These are phyloP conservation scores for Tolypocladium amazonense DNA, from an alignment of 2,329 filamentous ascomycete genomes.

Conservation along the genomic window DNA sequence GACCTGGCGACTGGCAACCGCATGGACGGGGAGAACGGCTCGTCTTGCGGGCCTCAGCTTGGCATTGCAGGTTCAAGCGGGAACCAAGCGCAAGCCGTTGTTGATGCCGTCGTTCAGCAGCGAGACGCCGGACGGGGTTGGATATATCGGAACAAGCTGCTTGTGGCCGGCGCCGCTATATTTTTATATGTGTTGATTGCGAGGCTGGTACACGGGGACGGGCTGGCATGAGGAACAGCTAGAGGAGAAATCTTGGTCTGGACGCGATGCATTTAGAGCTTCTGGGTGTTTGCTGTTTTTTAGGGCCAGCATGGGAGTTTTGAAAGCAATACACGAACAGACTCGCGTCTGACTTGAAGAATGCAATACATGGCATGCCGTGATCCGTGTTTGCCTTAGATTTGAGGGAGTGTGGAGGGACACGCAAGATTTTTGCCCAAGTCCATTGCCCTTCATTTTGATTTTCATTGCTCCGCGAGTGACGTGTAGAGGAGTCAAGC, in stretches of 20 bases:
- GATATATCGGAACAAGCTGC: slow-evolving; percentile 69
- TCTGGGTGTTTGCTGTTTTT: not conserved
- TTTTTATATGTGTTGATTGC: slow-evolving; percentile 79
- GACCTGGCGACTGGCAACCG: slow-evolving; percentile 65
- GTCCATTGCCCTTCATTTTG: too few relatives aligned
- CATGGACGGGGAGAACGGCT: slow-evolving; percentile 34
- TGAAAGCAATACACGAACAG: not conserved
- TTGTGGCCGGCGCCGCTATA: slow-evolving; percentile 57
- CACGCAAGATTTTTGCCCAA: too few relatives aligned
- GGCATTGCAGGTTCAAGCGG: slow-evolving; percentile 52
- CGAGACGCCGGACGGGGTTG: slow-evolving; percentile 75
- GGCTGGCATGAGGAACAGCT: slow-evolving; percentile 7
- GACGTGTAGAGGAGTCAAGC: too few relatives aligned
- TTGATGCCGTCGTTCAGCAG: slow-evolving; percentile 67
- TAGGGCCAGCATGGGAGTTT: not conserved
- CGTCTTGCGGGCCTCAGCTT: slow-evolving; percentile 40
- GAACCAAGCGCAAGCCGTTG: slow-evolving; percentile 55
- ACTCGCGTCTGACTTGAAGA: not conserved
- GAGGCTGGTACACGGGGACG: slow-evolving; percentile 52
- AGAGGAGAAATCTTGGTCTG: not conserved
- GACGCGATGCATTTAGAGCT: not conserved
- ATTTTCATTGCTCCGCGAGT: too few relatives aligned
- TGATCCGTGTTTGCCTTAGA: too few relatives aligned
- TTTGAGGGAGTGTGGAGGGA: too few relatives aligned
- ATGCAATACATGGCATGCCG: not conserved